A percentile compares a stretch with the other conserved stretches of the same genome.
Conservation (phyloP, 2,329 filamentous ascomycete genomes). For the Botrytis pseudocinerea region DNA sequence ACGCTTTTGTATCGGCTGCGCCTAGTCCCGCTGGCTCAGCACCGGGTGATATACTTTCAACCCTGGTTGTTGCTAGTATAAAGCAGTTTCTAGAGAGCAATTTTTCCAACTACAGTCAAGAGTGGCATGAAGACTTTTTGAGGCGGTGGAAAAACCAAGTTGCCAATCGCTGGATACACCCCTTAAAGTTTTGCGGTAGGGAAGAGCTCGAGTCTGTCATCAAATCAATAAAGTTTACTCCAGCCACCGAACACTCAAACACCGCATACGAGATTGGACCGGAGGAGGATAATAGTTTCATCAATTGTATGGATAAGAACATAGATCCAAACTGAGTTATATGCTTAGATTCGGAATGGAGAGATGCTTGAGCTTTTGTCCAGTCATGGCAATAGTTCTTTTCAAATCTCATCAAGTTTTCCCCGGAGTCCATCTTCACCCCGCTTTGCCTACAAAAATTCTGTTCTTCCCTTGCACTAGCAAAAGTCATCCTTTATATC, state of each 20-base stretch:
- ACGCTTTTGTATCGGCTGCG: neutral
- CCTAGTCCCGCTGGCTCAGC: neutral
- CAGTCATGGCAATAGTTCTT: neutral
- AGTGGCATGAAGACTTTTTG: neutral
- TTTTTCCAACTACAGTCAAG: neutral
- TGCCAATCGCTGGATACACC: neutral
- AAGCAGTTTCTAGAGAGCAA: neutral
- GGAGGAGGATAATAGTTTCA: neutral
- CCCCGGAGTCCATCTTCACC: neutral
- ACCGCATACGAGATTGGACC: neutral
- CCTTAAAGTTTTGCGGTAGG: neutral
- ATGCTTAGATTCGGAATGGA: neutral
- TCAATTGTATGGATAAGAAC: neutral
- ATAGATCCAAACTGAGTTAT: neutral
- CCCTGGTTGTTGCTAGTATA: neutral
- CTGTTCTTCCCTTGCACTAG: neutral
- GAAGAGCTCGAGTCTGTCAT: neutral
- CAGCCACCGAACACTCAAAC: neutral
- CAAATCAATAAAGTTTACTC: neutral
- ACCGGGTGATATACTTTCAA: neutral
- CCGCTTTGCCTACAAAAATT: neutral
- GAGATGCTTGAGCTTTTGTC: neutral
- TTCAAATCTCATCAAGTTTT: neutral
- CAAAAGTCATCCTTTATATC: neutral
- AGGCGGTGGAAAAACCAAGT: neutral